Percentiles rank a stretch among this genome's conserved stretches.
Conservation (phyloP, 306 rosid genomes). For the Clitoria ternatea region DNA sequence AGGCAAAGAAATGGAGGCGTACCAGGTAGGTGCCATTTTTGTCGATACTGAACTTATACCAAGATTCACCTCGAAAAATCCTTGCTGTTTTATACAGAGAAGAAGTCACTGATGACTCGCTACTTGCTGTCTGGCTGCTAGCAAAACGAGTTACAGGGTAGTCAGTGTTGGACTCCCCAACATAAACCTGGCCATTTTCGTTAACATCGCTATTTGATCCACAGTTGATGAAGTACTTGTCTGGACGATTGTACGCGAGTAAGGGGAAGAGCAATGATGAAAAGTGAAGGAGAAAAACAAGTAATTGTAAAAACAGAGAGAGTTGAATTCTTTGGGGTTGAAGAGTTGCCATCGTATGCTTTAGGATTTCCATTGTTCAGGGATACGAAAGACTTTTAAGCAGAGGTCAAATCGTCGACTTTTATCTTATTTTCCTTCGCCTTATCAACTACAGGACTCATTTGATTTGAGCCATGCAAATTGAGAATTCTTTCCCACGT, state of each 20-base stretch:
- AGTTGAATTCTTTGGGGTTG: no score
- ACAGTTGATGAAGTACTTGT: conserved; percentile 36
- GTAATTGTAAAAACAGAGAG: not conserved
- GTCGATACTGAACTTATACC: not conserved
- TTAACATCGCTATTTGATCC: conserved; percentile 11
- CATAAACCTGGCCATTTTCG: not conserved
- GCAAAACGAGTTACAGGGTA: not conserved
- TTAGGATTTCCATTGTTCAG: no score
- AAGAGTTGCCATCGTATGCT: no score
- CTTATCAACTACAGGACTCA: no score
- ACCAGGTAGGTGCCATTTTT: conserved; percentile 25
- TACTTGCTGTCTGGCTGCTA: not conserved
- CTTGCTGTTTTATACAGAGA: conserved; percentile 37
- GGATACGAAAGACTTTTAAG: no score
- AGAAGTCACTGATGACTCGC: not conserved
- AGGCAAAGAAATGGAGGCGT: conserved; percentile 53
- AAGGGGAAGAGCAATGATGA: not conserved
- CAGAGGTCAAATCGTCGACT: no score
- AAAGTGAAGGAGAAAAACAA: conserved; percentile 23
- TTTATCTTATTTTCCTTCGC: no score
- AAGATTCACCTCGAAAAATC: not conserved
- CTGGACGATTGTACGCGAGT: not conserved
- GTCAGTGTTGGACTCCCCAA: not conserved
- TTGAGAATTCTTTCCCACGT: no score
- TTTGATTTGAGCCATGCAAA: no score